Evolutionary conservation across 176 grass and related monocot genomes (phyloP).

Genomic region (Otatea glauca): DNA sequence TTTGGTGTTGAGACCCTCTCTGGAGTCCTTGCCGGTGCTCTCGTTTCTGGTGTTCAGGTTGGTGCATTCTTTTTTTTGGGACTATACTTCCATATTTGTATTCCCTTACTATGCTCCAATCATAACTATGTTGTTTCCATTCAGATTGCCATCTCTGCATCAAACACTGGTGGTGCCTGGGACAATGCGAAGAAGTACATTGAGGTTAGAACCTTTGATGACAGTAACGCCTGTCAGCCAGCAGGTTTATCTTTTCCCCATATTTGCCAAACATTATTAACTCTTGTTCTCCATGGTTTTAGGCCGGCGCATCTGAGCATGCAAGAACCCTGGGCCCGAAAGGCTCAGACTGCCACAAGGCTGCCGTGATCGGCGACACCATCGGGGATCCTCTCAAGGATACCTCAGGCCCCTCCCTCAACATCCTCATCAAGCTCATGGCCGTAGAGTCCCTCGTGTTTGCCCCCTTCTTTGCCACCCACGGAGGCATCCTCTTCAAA

Average conservation of each 20-base stretch:
- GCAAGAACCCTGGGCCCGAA: constrained; percentile 73
- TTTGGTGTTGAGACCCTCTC: constrained; percentile 94
- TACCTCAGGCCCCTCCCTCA: constrained; percentile 86
- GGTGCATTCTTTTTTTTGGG: background rate
- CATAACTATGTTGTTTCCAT: background rate
- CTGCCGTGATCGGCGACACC: constrained; percentile 93
- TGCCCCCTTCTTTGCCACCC: constrained; percentile 88
- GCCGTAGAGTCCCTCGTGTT: constrained; percentile 90
- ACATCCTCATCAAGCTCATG: constrained; percentile 99
- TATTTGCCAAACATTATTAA: background rate
- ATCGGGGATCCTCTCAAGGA: constrained; percentile 94
- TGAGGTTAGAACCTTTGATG: constrained; percentile 62
- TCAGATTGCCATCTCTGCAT: constrained; percentile 97
- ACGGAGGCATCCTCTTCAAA: constrained; percentile 90
- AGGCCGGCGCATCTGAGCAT: constrained; percentile 92
- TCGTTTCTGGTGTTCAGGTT: constrained; percentile 94
- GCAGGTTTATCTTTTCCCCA: background rate
- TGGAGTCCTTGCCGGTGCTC: constrained; percentile 85
- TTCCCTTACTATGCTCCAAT: background rate
- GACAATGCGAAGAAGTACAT: constrained; percentile 97
- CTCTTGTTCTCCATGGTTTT: constrained; percentile 27
- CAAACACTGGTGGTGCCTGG: constrained; percentile 94
- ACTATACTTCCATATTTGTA: background rate
- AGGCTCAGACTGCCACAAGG: constrained; percentile 89
- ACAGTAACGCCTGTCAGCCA: background rate